Base-by-base conservation (phyloP, 2,329 filamentous ascomycete genomes). In the Pseudocercospora macadamiae region DNA sequence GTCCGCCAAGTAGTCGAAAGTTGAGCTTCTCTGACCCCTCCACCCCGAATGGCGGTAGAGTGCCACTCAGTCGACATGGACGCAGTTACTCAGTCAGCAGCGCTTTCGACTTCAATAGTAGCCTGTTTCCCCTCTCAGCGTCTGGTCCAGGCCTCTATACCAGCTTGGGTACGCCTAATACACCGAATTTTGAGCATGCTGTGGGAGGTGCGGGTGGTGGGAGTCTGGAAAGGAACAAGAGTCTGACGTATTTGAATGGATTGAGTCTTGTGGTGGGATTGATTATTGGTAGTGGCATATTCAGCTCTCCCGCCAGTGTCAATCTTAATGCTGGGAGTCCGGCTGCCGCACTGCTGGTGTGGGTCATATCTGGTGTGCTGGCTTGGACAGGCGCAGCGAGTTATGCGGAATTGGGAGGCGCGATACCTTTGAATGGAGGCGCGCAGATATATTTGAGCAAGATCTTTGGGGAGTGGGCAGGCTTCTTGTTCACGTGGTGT, bases 371-470 rank as follows among this genome's bases (percentile, higher is more conserved):
- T 2, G 93, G 93, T n/a, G 72, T 97, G 18, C 79, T 99, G 62
- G 93, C 93, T 1, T 99, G 95, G 93, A 99, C 95, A 0, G 93
- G 95, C 8, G 93, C 91, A 0, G 89, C 93, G 21, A 96, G 91
- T 67, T 99, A 96, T 76, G 95, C 95, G 3, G 95, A 99, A 78
- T 82, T 99, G 4, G 95, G 95, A 60, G 93, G 95, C 37, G 93
- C 95, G 0, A 97, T 99, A 64, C 95, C 95, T 4, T 79, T 99
- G 21, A 99, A 97, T 73, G 95, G 95, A 57, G 95, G 95, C 3
- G 85, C 95, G 14, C 95, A 97, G 75, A 88, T 96, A 2, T 99
- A 99, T 73, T 80, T 99, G 42, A 88, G 91, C 65, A 97, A 97
- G 77, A 99, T 96, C 59, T 96, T 97, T 74, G 93, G 93, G 54